Evolutionary conservation across 257 asterid genomes (phyloP).

Genomic region (Ilex aquifolium): DNA sequence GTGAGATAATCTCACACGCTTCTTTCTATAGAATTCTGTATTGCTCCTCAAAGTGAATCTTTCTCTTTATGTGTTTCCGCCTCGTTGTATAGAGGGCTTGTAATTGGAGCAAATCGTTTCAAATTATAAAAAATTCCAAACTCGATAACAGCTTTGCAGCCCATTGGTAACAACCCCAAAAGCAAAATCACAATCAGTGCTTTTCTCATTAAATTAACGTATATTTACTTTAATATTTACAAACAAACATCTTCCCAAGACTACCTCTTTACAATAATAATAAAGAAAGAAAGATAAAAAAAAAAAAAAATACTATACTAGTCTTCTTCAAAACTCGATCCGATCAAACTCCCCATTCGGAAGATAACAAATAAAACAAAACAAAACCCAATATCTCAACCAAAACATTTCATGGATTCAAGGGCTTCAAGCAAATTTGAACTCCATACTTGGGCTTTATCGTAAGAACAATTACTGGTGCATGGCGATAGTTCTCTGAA

Average conservation of each 20-base stretch:
- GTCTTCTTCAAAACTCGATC: background rate
- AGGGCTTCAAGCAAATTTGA: slow-evolving; percentile 58
- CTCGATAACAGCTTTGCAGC: background rate
- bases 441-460: slow-evolving; percentile 91
- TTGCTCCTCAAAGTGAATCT: too few species aligned
- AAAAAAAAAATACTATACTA: too few species aligned
- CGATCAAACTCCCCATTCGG: background rate
- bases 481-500: slow-evolving; percentile 78
- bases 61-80: too few species aligned
- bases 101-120: too few species aligned
- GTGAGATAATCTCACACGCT: too few species aligned
- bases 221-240: too few species aligned
- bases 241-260: too few species aligned
- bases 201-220: background rate
- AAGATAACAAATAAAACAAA: background rate
- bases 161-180: slow-evolving; percentile 4
- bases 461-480: slow-evolving; percentile 68
- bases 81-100: too few species aligned
- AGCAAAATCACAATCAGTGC: background rate
- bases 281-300: too few species aligned
- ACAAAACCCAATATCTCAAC: background rate
- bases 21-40: too few species aligned
- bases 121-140: too few species aligned
- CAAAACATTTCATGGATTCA: slow-evolving; percentile 18
- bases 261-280: too few species aligned